These are phyloP conservation scores for Colletotrichum kahawae DNA, from an alignment of 2,329 filamentous ascomycete species.

Conservation along the genomic window DNA sequence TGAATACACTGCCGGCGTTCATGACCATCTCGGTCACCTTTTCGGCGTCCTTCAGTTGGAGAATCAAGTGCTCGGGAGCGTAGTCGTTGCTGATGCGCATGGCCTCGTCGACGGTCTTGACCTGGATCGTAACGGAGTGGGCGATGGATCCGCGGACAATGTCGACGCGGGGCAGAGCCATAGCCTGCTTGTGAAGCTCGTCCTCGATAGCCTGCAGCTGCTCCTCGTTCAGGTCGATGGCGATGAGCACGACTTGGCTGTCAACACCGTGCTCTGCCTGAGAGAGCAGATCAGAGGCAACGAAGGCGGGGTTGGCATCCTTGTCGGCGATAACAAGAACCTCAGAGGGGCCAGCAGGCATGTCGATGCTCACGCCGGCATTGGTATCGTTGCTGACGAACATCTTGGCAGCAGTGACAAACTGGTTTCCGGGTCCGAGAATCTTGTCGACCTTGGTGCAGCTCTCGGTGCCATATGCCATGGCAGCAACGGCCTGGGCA, in stretches of 20 bases:
- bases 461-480: slow-evolving; percentile 96
- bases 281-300: slow-evolving; percentile 91
- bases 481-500: slow-evolving; percentile 92
- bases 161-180: slow-evolving; percentile 85
- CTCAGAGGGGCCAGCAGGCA: slow-evolving; percentile 96
- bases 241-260: slow-evolving; percentile 91
- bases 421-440: slow-evolving; percentile 95
- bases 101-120: slow-evolving; percentile 73
- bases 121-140: slow-evolving; percentile 88
- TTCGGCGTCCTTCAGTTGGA: slow-evolving; percentile 83
- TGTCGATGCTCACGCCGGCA: slow-evolving; percentile 94
- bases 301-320: slow-evolving; percentile 88
- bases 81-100: slow-evolving; percentile 90
- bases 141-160: slow-evolving; percentile 90
- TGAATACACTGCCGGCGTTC: slow-evolving; percentile 95
- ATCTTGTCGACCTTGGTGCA: slow-evolving; percentile 99
- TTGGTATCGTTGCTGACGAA: slow-evolving; percentile 96
- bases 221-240: slow-evolving; percentile 76
- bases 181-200: slow-evolving; percentile 86
- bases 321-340: slow-evolving; percentile 95
- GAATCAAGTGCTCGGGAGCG: slow-evolving; percentile 93
- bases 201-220: slow-evolving; percentile 86
- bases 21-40: slow-evolving; percentile 78
- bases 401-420: slow-evolving; percentile 99
- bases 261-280: slow-evolving; percentile 98